Evolutionary conservation across 345 rosid genomes (phyloP).

Genomic region (Salix koriyanagi): DNA sequence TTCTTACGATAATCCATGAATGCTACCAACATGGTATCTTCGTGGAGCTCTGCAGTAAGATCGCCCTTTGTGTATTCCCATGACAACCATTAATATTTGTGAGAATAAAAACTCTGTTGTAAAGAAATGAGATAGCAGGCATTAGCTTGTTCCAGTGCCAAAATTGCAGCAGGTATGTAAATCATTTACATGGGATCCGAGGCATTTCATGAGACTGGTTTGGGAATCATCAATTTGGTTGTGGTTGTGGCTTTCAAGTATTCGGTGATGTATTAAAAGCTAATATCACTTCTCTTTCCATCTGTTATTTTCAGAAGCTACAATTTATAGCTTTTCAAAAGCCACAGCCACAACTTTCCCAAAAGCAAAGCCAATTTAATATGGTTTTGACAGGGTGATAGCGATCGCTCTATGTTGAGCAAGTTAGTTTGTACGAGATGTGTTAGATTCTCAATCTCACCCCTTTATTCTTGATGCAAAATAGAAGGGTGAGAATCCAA

Average conservation of each 20-base stretch:
- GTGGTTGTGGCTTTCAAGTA: too few species aligned
- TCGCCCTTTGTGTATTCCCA: constrained; percentile 3
- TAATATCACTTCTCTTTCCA: too few species aligned
- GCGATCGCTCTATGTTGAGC: background rate
- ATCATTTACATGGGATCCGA: background rate
- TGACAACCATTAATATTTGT: background rate
- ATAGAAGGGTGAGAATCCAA: background rate
- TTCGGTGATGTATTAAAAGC: too few species aligned
- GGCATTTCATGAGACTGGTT: background rate
- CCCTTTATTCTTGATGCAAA: background rate
- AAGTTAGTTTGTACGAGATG: background rate
- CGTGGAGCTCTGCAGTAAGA: constrained; percentile 11
- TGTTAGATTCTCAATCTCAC: background rate
- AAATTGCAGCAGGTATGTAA: constrained; percentile 3
- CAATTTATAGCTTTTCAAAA: too few species aligned
- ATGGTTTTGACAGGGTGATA: background rate
- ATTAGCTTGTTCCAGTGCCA: constrained; percentile 1
- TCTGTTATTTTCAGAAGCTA: too few species aligned
- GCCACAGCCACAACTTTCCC: too few species aligned
- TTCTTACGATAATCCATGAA: constrained; percentile 9
- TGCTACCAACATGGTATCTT: background rate
- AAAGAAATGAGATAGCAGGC: background rate
- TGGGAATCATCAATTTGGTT: too few species aligned
- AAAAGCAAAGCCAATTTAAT: background rate
- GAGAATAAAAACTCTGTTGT: background rate